Conservation (phyloP, 352 stramenopile species). For the Phytophthora cryptogea region DNA sequence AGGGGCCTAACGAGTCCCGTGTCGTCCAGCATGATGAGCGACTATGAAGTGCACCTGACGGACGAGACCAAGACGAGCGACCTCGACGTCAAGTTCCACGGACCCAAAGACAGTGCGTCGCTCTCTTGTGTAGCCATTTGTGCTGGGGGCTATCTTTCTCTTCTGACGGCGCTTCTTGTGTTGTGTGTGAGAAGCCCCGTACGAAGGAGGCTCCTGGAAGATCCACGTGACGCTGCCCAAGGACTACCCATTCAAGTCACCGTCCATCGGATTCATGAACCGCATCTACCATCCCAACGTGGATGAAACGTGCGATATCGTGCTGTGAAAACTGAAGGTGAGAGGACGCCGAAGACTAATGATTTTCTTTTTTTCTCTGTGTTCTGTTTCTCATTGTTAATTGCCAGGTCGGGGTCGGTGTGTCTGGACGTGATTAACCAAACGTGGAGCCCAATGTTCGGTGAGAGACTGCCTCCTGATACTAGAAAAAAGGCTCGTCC, state of each 20-base stretch:
- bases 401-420: slow-evolving; percentile 85
- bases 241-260: slow-evolving; percentile 94
- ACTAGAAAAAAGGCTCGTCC: slow-evolving; percentile 1
- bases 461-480: slow-evolving; percentile 34
- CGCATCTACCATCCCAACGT: slow-evolving; percentile 95
- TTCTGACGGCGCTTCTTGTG: slow-evolving; percentile 18
- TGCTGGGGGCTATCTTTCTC: background rate
- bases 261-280: slow-evolving; percentile 94
- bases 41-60: slow-evolving; percentile 87
- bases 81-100: slow-evolving; percentile 88
- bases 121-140: background rate
- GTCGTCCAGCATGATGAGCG: slow-evolving; percentile 85
- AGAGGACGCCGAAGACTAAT: slow-evolving; percentile 5
- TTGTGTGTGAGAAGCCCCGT: slow-evolving; percentile 68
- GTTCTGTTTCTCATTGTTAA: background rate
- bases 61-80: slow-evolving; percentile 84
- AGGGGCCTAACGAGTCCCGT: too few species aligned
- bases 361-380: too few species aligned
- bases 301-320: slow-evolving; percentile 83
- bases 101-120: slow-evolving; percentile 80
- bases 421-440: slow-evolving; percentile 96
- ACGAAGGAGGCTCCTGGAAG: slow-evolving; percentile 93
- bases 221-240: slow-evolving; percentile 92
- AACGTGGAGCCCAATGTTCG: slow-evolving; percentile 95
- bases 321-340: background rate